Evolutionary conservation across 768 basidiomycete genomes (phyloP), one percentile per base, ranked within the genome.

Genomic region (Leucocoprinus sp.): DNA sequence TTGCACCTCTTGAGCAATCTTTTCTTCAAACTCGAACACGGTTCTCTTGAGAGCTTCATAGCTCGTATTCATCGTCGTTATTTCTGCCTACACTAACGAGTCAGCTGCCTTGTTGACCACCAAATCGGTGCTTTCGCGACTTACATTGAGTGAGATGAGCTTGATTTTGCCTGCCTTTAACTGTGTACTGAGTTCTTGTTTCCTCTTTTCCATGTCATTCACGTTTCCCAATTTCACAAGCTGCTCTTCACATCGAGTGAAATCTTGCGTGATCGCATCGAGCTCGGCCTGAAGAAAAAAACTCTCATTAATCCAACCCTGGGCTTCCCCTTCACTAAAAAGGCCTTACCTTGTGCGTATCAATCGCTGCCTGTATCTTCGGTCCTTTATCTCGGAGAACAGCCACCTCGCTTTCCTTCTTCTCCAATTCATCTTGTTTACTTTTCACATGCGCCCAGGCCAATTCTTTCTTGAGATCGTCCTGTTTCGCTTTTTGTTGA

Each of bases 371-470:
- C 51, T 69, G 52, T 39, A 73, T 64, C 53, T 64, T 69, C 15
- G 69, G 66, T 12, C 71, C 33, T 19, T 67, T 58, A 8, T 59
- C 54, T 27, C 57, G 49, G 37, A 61, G 33, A 53, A 60, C 68
- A 0, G 64, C 69, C 4, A 56, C 62, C 37, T 70, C 68, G 29
- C 60, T 54, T 29, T 63, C 43, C 42, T 71, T 66, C 17, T 54
- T 51, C 38, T 55, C 54, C 58, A 80, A 46, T 56, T 81, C 87
- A 38, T 66, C 62, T 60, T 87, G 72, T 59, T 93, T 92, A 7
- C 65, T 64, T 11, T 68, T 71, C 17, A 95, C 86, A 54, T 87
- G 84, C 11, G 90, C 76, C 93, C 93, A 96, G 2, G 90, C 91
- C 15, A 88, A 63, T 61, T 93, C 86, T 51, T 76, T 79, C 69